phyloP scores from a whole-genome alignment of 2,329 filamentous ascomycete genomes.

The Epichloe hybrida region DNA sequence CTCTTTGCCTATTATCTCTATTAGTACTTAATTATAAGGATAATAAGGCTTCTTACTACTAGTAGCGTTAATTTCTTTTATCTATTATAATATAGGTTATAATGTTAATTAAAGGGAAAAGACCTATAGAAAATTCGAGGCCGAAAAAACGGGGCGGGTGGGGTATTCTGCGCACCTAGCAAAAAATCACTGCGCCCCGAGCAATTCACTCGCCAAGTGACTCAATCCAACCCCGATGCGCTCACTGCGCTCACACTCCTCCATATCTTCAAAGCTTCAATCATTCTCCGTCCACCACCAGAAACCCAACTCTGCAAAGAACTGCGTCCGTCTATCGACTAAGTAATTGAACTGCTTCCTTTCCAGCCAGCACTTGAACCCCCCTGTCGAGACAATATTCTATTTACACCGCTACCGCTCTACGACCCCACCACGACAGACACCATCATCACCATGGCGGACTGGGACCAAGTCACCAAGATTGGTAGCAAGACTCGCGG shows the following conservation, averaged over 20 bases:
- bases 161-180: too few relatives aligned
- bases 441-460: constrained; percentile 44
- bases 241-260: constrained; percentile 19
- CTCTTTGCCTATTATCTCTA: too few relatives aligned
- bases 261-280: constrained; percentile 13
- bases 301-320: background rate
- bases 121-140: too few relatives aligned
- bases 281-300: constrained; percentile 2
- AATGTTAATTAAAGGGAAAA: too few relatives aligned
- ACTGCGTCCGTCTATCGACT: background rate
- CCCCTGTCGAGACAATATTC: background rate
- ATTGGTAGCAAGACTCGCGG: constrained; percentile 77
- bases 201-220: constrained; percentile 21
- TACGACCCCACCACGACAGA: constrained; percentile 9
- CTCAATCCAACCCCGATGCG: constrained; percentile 19
- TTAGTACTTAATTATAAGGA: too few relatives aligned
- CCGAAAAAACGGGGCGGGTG: too few relatives aligned
- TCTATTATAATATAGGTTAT: too few relatives aligned
- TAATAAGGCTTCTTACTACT: too few relatives aligned
- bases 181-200: too few relatives aligned
- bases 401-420: background rate
- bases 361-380: background rate
- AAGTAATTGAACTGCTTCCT: background rate
- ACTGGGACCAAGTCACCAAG: constrained; percentile 84
- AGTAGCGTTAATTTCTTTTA: too few relatives aligned